phyloP scores from a whole-genome alignment of 805 yeast genomes.

The Debaryomyces castellii region DNA sequence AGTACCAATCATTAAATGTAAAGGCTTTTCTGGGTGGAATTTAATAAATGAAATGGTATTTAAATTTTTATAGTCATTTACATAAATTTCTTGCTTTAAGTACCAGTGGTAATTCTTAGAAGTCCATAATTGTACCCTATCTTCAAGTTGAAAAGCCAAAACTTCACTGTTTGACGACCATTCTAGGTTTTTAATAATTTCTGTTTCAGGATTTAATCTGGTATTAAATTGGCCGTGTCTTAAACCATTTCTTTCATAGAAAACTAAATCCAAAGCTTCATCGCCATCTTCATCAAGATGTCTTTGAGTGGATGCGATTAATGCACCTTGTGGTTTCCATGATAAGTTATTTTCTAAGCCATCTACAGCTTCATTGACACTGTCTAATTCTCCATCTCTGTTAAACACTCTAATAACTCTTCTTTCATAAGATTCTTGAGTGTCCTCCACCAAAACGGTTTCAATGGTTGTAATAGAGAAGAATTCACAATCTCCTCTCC shows the following conservation, averaged over 20 bases:
- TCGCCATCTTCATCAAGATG: slow-evolving; percentile 52
- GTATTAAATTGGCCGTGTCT: slow-evolving; percentile 84
- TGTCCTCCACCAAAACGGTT: slow-evolving; percentile 41
- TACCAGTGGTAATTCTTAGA: slow-evolving; percentile 95
- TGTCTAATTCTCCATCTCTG: slow-evolving; percentile 73
- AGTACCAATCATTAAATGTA: slow-evolving; percentile 68
- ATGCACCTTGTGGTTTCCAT: slow-evolving; percentile 91
- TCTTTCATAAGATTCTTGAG: slow-evolving; percentile 43
- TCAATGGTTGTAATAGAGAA: slow-evolving; percentile 70
- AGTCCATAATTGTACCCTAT: slow-evolving; percentile 84
- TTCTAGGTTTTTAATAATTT: slow-evolving; percentile 49
- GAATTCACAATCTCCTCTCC: slow-evolving; percentile 95
- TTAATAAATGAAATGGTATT: slow-evolving; percentile 44
- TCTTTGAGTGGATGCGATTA: slow-evolving; percentile 81
- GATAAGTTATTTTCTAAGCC: slow-evolving; percentile 70
- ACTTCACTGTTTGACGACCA: slow-evolving; percentile 87
- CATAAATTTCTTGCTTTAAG: slow-evolving; percentile 71
- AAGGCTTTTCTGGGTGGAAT: slow-evolving; percentile 91
- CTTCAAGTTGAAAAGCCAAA: slow-evolving; percentile 62
- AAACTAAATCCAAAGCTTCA: slow-evolving; percentile 55
- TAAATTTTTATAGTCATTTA: slow-evolving; percentile 21
- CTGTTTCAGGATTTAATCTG: slow-evolving; percentile 50
- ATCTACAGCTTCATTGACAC: slow-evolving; percentile 88
- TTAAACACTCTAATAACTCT: slow-evolving; percentile 82
- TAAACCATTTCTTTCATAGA: slow-evolving; percentile 91